Percentiles rank a stretch among this genome's conserved stretches.
Evolutionary conservation across 257 asterid species (phyloP).

Genomic region (Capsicum pubescens): DNA sequence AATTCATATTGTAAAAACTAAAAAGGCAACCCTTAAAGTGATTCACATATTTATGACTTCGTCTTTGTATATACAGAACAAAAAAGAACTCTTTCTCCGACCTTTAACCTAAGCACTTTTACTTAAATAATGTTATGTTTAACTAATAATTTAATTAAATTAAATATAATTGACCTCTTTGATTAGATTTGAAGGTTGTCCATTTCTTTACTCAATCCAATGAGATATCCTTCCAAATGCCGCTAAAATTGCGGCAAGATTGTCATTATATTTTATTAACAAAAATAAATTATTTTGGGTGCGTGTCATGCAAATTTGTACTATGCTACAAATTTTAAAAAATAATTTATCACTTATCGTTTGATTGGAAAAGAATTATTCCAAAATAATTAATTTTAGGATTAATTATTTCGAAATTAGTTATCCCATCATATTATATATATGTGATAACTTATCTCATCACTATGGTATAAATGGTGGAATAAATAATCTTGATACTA

Average conservation of each 20-base stretch:
- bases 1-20: neutral
- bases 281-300: neutral
- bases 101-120: neutral
- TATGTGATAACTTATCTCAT: no score
- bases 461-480: no score
- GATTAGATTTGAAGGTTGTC: neutral
- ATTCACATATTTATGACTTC: slow-evolving; percentile 17
- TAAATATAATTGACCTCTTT: slow-evolving; percentile 20
- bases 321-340: no score
- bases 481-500: no score
- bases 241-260: slow-evolving; percentile 39
- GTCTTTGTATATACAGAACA: neutral
- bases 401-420: no score
- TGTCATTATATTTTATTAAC: slow-evolving; percentile 27
- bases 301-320: neutral
- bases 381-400: no score
- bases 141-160: slow-evolving; percentile 15
- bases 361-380: no score
- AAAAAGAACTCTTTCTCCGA: neutral
- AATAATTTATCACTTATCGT: no score
- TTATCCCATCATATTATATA: no score
- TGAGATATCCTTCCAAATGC: slow-evolving; percentile 23
- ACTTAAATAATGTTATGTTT: neutral
- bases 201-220: slow-evolving; percentile 22
- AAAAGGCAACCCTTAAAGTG: neutral